phyloP scores from a whole-genome alignment of 2,329 filamentous ascomycete genomes.

The Lachnellula subtilissima region DNA sequence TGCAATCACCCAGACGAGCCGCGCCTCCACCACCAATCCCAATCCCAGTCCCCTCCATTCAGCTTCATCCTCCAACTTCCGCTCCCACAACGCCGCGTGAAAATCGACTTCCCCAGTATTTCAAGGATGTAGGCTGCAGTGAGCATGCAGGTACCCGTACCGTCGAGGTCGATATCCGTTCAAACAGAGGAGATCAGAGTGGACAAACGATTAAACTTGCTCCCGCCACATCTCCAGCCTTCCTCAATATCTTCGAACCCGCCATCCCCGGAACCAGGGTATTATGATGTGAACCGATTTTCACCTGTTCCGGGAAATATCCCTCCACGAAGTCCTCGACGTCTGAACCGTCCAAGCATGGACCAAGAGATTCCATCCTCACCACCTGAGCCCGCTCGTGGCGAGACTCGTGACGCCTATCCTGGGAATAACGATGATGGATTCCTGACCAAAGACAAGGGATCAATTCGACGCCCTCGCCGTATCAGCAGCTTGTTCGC shows the following conservation, averaged over 20 bases:
- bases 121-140: slow-evolving; percentile 77
- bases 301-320: slow-evolving; percentile 49
- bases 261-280: slow-evolving; percentile 43
- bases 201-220: slow-evolving; percentile 68
- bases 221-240: slow-evolving; percentile 75
- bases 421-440: slow-evolving; percentile 79
- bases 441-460: slow-evolving; percentile 53
- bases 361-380: slow-evolving; percentile 46
- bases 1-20: slow-evolving; percentile 20
- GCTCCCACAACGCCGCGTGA: slow-evolving; percentile 74
- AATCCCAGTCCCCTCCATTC: slow-evolving; percentile 78
- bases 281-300: slow-evolving; percentile 37
- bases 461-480: slow-evolving; percentile 60
- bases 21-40: slow-evolving; percentile 40
- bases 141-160: slow-evolving; percentile 43
- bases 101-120: slow-evolving; percentile 71
- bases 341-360: slow-evolving; percentile 46
- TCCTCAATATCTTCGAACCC: slow-evolving; percentile 65
- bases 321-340: slow-evolving; percentile 56
- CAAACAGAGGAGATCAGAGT: slow-evolving; percentile 92
- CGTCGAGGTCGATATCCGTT: slow-evolving; percentile 43
- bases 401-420: slow-evolving; percentile 59
- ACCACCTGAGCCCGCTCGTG: slow-evolving; percentile 33
- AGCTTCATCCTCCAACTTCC: slow-evolving; percentile 82
- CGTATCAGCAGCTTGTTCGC: slow-evolving; percentile 82